Base-by-base conservation (phyloP, 805 yeast genomes). In the Kazachstania psychrophila region DNA sequence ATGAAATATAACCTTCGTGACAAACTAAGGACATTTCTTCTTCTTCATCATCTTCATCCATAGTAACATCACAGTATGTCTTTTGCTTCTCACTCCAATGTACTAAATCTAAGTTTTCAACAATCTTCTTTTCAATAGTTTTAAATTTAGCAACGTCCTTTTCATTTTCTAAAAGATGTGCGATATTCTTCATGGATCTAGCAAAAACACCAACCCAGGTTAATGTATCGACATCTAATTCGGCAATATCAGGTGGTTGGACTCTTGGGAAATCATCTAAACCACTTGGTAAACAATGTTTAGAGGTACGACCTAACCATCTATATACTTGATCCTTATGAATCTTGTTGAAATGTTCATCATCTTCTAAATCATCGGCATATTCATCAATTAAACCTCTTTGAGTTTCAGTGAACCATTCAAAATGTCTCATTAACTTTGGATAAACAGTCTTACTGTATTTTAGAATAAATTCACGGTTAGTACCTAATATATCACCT, bases 181-280 rank as follows among this genome's bases (percentile, higher is more conserved):
- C 88, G 42, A 89, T 74, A 37, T 72, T 68, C 46, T 72, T 73
- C 77, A 92, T 78, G 0, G 95, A 75, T 45, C 78, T 70, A 0
- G 96, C 74, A 94, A 89, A 86, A 5, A 83, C 79, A 12, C 95
- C 97, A 41, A 92, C 75, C 98, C 98, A 92, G 5, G 94, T 70
- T 33, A 89, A 62, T 39, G 89, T 66, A 54, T 92, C 98, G 23
- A 92, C 92, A 49, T 92, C 82, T 33, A 92, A 66, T 60, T 92
- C 98, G 1, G 94, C 94, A 28, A 78, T 69, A 57, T 86, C 95
- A 2, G 94, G 89, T 6, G 72, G 74, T 19, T 66, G 63, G 1
- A 87, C 79, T 43, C 98, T 73, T 24, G 98, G 98, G 52, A 88
- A 92, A 54, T 92, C 98, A 59, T 92, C 98, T 25, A 92, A 58